These are phyloP conservation scores for Didymella segeticola DNA, from an alignment of 2,329 filamentous ascomycete genomes.

Conservation along the genomic window DNA sequence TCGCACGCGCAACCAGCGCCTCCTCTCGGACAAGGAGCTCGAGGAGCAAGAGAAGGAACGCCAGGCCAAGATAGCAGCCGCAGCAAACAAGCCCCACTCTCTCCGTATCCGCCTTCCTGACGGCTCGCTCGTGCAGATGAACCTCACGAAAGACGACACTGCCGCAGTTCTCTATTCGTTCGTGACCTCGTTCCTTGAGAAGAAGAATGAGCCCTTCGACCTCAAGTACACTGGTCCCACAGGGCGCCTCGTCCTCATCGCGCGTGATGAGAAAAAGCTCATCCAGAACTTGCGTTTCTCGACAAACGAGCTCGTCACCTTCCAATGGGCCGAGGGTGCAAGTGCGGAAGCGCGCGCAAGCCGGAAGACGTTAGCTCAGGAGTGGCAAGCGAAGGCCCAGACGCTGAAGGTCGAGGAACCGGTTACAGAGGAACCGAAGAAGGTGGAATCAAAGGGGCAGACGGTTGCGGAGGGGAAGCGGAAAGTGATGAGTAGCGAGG, in stretches of 20 bases:
- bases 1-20: constrained; percentile 72
- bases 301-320: constrained; percentile 75
- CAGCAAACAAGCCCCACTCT: constrained; percentile 66
- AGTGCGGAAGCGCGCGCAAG: constrained; percentile 61
- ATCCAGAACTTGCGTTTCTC: constrained; percentile 75
- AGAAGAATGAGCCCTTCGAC: constrained; percentile 70
- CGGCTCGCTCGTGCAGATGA: constrained; percentile 76
- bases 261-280: constrained; percentile 61
- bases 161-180: constrained; percentile 75
- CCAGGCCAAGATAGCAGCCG: constrained; percentile 68
- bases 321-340: constrained; percentile 74
- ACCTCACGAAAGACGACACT: constrained; percentile 72
- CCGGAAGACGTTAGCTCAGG: constrained; percentile 65
- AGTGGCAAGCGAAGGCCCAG: constrained; percentile 66
- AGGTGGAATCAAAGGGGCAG: constrained; percentile 15
- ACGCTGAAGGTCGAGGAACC: constrained; percentile 70
- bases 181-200: constrained; percentile 73
- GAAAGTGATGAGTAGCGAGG: constrained; percentile 41
- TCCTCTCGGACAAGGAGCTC: constrained; percentile 83
- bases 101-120: constrained; percentile 90
- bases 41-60: constrained; percentile 72
- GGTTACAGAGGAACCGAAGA: constrained; percentile 14
- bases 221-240: constrained; percentile 69
- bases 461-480: constrained; percentile 41
- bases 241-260: constrained; percentile 53